These are phyloP conservation scores for Hydnomerulius pinastri DNA, from an alignment of 768 basidiomycete genomes.

Conservation along the genomic window DNA sequence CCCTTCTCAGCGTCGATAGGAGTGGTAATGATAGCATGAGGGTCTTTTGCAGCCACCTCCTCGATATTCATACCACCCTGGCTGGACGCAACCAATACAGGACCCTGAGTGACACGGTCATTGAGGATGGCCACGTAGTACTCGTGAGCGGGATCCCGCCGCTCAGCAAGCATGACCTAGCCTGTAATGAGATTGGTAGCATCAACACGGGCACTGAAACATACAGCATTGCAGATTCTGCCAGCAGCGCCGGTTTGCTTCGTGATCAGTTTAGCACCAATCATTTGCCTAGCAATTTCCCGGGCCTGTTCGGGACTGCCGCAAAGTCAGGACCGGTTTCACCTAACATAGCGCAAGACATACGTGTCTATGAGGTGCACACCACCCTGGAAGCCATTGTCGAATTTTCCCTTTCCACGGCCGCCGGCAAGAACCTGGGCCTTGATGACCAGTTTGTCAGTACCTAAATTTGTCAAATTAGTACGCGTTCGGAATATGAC, in stretches of 20 bases:
- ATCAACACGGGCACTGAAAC: slow-evolving; percentile 27
- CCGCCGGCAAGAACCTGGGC: slow-evolving; percentile 99
- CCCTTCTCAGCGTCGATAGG: slow-evolving; percentile 87
- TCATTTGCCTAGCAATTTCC: slow-evolving; percentile 89
- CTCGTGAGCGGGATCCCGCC: slow-evolving; percentile 90
- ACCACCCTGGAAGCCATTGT: slow-evolving; percentile 95
- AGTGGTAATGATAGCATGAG: slow-evolving; percentile 91
- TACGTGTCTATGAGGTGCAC: slow-evolving; percentile 93
- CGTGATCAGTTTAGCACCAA: slow-evolving; percentile 93
- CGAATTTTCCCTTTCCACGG: slow-evolving; percentile 96
- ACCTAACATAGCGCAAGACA: slow-evolving; percentile 2
- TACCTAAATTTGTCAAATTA: slow-evolving; percentile 45
- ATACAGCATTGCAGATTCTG: slow-evolving; percentile 91
- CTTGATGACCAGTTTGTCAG: slow-evolving; percentile 88
- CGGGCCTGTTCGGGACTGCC: slow-evolving; percentile 83
- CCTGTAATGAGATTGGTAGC: slow-evolving; percentile 13
- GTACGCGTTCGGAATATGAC: not conserved
- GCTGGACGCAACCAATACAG: slow-evolving; percentile 89
- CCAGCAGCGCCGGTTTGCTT: slow-evolving; percentile 96
- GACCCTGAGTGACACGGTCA: slow-evolving; percentile 85
- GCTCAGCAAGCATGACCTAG: slow-evolving; percentile 97
- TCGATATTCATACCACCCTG: slow-evolving; percentile 99
- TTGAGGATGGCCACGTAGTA: slow-evolving; percentile 98
- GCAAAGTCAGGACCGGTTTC: slow-evolving; percentile 8
- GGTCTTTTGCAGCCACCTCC: slow-evolving; percentile 96